Conservation (phyloP, 139 green algal species). For the Marvania coccoides region DNA sequence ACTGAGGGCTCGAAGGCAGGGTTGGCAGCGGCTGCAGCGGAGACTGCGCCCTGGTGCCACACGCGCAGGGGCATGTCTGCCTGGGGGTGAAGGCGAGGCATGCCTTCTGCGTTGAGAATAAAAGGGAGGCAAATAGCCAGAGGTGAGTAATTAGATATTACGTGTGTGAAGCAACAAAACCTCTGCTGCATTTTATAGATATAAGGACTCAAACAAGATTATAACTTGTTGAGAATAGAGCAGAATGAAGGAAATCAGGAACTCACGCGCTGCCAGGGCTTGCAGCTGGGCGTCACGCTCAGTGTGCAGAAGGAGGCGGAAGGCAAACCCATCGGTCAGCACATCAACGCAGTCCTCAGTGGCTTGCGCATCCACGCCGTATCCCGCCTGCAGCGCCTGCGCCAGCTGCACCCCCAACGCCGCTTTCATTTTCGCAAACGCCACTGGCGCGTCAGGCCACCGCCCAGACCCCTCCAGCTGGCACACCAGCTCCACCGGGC, state of each 20-base stretch:
- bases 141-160: too few species aligned
- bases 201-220: too few species aligned
- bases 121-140: too few species aligned
- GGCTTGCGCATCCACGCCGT: constrained; percentile 34
- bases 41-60: constrained; percentile 61
- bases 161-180: too few species aligned
- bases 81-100: background rate
- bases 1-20: constrained; percentile 45
- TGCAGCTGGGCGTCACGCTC: constrained; percentile 41
- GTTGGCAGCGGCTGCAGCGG: constrained; percentile 26
- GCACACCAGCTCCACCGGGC: constrained; percentile 60
- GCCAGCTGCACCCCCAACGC: constrained; percentile 68
- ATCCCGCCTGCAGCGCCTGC: constrained; percentile 29
- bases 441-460: constrained; percentile 51
- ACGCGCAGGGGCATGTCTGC: constrained; percentile 25
- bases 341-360: constrained; percentile 60
- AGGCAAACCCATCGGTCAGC: constrained; percentile 65
- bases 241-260: too few species aligned
- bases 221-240: too few species aligned
- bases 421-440: constrained; percentile 65
- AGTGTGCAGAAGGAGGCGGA: constrained; percentile 54
- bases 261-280: background rate
- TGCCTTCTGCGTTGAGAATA: background rate
- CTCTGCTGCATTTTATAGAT: constrained; percentile 4
- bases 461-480: constrained; percentile 67